Conservation (phyloP, 176 grass and related monocot species). For the Miscanthus lutarioriparius region DNA sequence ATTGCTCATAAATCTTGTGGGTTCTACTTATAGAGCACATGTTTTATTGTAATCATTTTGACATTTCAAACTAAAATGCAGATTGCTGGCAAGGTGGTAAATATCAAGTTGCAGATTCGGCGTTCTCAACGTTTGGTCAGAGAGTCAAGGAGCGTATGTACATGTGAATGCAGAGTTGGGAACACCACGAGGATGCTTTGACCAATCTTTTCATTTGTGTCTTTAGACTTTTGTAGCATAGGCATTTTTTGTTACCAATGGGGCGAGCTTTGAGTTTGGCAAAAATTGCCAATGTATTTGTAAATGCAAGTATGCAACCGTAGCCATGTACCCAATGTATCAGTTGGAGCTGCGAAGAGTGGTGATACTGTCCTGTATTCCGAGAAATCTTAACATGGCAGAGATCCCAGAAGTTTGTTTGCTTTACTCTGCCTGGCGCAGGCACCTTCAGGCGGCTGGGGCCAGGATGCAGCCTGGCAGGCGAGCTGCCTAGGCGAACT, state of each 20-base stretch:
- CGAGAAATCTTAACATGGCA: background rate
- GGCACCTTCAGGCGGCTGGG: no score
- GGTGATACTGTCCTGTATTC: background rate
- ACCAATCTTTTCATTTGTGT: background rate
- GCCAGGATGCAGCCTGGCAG: no score
- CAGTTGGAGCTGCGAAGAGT: background rate
- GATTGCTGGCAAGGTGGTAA: constrained; percentile 87
- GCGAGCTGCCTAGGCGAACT: background rate
- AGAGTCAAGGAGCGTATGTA: constrained; percentile 71
- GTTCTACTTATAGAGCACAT: background rate
- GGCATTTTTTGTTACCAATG: background rate
- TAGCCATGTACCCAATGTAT: background rate
- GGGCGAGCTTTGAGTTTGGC: background rate
- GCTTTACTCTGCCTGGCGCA: no score
- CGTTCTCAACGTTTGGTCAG: constrained; percentile 63
- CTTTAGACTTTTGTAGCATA: background rate
- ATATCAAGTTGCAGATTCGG: constrained; percentile 80
- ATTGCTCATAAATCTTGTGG: background rate
- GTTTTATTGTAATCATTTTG: background rate
- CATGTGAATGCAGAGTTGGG: constrained; percentile 62
- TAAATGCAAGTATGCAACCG: background rate
- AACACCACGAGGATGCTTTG: constrained; percentile 56
- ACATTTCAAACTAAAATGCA: constrained; percentile 36
- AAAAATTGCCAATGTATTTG: background rate
- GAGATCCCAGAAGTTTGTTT: background rate